Evolutionary conservation across 768 basidiomycete genomes (phyloP), one percentile per base, ranked within the genome.

Genomic region (Rhodotorula paludigena): DNA sequence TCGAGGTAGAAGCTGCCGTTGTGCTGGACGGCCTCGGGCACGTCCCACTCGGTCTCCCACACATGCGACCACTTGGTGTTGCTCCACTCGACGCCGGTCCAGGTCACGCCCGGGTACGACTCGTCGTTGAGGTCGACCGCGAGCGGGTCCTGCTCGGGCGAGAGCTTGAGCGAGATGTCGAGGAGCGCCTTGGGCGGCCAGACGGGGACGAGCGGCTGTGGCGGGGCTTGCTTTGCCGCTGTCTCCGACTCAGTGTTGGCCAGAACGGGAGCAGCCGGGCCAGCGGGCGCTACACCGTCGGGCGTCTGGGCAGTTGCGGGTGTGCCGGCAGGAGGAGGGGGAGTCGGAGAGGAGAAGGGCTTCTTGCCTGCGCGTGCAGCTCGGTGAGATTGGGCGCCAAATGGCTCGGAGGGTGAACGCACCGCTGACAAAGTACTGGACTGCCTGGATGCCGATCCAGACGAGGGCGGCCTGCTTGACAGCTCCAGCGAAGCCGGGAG

Each of bases 1-100:
- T 93, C 89, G 23, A 87, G 87, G 87, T 88, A 94, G 55, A 92
- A 78, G 12, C 88, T 85, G 18, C 84, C 88, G 76, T 94, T 94
- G 63, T 81, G 82, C 75, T 88, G 82, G 18, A 92, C 91, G 56
- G 81, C 64, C 36, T 35, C 49, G 35, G 73, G 73, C 1, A 74
- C 73, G 20, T 51, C 38, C 51, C 61, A 72, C n/a, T 57, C 59
- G 1, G 65, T 72, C 32, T 72, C 70, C 67, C 68, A 74, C 8
- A 57, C 68, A 16, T 57, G 35, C 12, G 25, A 25, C 58, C 61
- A 66, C 33, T 42, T 48, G 38, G 54, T 33, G 35, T 61, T 55
- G 44, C 56, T 32, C 62, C 63, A 70, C 33, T 74, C 56, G 23
- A 74, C 49, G 28, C 65, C 67, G 23, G 69, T 58, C 63, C 68